Evolutionary conservation across 2,329 filamentous ascomycete species (phyloP).

Genomic region (Aspergillus glaucus): DNA sequence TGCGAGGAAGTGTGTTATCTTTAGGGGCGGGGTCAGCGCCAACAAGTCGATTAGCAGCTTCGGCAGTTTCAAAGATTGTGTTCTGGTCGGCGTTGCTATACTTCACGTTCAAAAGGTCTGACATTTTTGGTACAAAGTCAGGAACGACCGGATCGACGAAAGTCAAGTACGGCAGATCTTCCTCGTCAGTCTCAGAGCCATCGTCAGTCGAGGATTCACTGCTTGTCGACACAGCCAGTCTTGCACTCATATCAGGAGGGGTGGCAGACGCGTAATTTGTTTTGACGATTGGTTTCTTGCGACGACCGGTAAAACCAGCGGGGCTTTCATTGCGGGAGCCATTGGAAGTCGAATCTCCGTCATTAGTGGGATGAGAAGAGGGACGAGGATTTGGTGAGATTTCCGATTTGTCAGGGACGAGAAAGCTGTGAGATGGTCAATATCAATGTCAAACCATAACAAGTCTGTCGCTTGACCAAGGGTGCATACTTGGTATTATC

Average conservation of each 20-base stretch:
- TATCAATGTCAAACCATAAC: too few relatives aligned
- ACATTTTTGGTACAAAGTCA: background rate
- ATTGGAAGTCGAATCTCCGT: background rate
- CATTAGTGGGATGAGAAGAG: background rate
- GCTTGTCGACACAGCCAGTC: background rate
- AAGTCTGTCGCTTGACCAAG: background rate
- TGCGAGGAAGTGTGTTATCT: constrained; percentile 23
- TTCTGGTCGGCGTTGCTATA: background rate
- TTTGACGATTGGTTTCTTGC: background rate
- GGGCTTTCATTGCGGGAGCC: background rate
- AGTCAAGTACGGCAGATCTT: background rate
- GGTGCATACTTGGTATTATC: background rate
- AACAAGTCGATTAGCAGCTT: background rate
- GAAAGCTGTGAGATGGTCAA: too few relatives aligned
- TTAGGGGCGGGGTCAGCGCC: background rate
- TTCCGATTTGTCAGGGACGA: background rate
- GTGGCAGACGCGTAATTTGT: background rate
- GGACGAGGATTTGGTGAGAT: background rate
- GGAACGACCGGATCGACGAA: background rate
- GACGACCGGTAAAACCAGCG: background rate
- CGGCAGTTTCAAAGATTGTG: background rate
- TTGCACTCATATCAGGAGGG: background rate
- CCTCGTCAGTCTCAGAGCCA: background rate
- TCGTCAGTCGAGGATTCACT: background rate
- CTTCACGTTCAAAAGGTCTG: background rate